Evolutionary conservation across 805 yeast species (phyloP), one percentile per base, ranked within the genome.

Genomic region (Geotrichum ghanense): DNA sequence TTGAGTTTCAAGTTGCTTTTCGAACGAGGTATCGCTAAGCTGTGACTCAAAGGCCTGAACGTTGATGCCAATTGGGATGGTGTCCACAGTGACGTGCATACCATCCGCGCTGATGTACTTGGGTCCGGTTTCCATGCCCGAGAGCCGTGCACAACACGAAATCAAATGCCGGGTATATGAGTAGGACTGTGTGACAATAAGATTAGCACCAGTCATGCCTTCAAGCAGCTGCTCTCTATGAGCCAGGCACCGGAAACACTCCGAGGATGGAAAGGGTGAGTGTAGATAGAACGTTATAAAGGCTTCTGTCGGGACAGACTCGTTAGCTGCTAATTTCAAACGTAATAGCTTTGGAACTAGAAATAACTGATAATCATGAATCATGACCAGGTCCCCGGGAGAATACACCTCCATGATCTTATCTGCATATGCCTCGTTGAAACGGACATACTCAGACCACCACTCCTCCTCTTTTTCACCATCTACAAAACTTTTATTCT

Each of bases 221-320:
- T 86, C 95, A 49, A 92, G 71, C 44, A 92, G 69, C 58, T 84
- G 81, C 48, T 78, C 72, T 53, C 98, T 75, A 64, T 84, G 84
- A 31, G 95, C 80, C 27, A 94, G 66, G 54, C 95, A 84, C 51
- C 97, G 74, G 67, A 92, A 87, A 62, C 89, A 88, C 64, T 92
- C 99, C 16, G 88, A 81, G 21, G 95, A 80, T 10, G 97, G 96
- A 73, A 90, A 89, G n/a, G 97, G 95, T 6, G 37, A 31, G 73
- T 26, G 89, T 75, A 63, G 94, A 84, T 55, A 92, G 80, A 50
- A 87, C 79, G 41, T 85, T 71, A 59, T 87, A 85, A 67, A 87
- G 95, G 56, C 92, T 73, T 34, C 83, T 77, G 67, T 86, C 86
- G 3, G 86, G 76, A 47, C 75, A 80, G 53, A 82, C 76, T 61